These are phyloP conservation scores for Neonectria hederae DNA, from an alignment of 2,329 filamentous ascomycete species.

Conservation along the genomic window DNA sequence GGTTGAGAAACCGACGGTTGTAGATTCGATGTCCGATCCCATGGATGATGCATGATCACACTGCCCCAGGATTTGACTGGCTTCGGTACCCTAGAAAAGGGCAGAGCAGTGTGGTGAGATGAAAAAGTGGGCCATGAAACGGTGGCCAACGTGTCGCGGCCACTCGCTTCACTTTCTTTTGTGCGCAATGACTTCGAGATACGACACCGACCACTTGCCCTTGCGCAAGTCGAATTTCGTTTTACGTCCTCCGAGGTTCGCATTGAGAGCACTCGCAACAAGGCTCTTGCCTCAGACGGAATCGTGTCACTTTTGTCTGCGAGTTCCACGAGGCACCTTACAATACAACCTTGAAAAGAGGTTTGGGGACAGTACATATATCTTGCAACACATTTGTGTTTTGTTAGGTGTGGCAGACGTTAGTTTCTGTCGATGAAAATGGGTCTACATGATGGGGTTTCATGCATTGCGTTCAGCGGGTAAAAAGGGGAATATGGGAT, in stretches of 20 bases:
- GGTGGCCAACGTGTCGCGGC: constrained; percentile 22
- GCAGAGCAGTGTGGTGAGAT: constrained; percentile 9
- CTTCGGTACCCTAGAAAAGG: constrained; percentile 13
- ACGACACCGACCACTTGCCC: constrained; percentile 16
- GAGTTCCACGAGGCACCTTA: constrained; percentile 5
- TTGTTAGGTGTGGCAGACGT: constrained; percentile 35
- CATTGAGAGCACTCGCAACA: background rate
- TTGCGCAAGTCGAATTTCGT: constrained; percentile 22
- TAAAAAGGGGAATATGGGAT: constrained; percentile 44
- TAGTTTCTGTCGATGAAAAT: constrained; percentile 41
- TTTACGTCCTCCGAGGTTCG: constrained; percentile 19
- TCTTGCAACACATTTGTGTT: constrained; percentile 32
- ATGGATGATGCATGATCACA: background rate
- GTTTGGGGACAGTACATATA: constrained; percentile 45
- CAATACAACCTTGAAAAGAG: constrained; percentile 32
- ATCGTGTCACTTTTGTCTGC: too few relatives aligned
- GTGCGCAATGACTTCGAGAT: constrained; percentile 27
- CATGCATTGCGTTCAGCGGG: constrained; percentile 52
- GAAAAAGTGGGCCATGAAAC: constrained; percentile 22
- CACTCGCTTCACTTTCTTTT: constrained; percentile 30
- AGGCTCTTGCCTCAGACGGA: background rate
- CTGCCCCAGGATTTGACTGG: background rate
- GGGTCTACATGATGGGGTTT: constrained; percentile 47
- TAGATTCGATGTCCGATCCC: background rate
- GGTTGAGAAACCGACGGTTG: background rate